Evolutionary conservation across 2,329 filamentous ascomycete genomes (phyloP).

Genomic region (Neofusicoccum sp.): DNA sequence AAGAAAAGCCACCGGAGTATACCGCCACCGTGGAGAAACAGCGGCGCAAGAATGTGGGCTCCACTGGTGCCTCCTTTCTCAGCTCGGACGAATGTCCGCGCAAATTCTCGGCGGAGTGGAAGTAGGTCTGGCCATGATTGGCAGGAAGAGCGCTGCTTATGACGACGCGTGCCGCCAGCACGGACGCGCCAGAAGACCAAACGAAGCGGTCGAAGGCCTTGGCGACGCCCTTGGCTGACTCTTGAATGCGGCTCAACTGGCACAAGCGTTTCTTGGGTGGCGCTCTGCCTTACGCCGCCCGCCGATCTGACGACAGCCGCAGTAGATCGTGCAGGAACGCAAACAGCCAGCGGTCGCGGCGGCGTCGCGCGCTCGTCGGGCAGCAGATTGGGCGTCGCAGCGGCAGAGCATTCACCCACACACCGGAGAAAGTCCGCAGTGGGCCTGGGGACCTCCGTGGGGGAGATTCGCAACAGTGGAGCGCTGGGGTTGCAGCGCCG

Average conservation of each 20-base stretch:
- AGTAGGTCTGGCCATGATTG: background rate
- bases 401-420: background rate
- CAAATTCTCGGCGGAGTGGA: background rate
- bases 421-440: slow-evolving; percentile 9
- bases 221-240: background rate
- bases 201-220: slow-evolving; percentile 4
- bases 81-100: slow-evolving; percentile 9
- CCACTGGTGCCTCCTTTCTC: background rate
- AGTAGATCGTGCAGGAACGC: background rate
- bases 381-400: background rate
- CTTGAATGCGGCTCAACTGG: slow-evolving; percentile 9
- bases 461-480: slow-evolving; percentile 16
- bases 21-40: too few species aligned
- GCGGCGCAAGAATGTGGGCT: background rate
- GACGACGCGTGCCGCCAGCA: slow-evolving; percentile 2
- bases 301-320: slow-evolving; percentile 8
- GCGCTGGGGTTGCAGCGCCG: background rate
- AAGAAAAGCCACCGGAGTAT: too few species aligned
- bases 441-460: slow-evolving; percentile 17
- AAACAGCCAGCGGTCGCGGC: background rate
- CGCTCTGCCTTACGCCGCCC: background rate
- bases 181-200: background rate
- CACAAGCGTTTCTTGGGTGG: background rate
- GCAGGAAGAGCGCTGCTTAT: slow-evolving; percentile 5
- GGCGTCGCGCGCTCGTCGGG: background rate